Evolutionary conservation across 2,329 filamentous ascomycete genomes (phyloP), one percentile per base, ranked within the genome.

Genomic region (Xenoacremonium recifei): DNA sequence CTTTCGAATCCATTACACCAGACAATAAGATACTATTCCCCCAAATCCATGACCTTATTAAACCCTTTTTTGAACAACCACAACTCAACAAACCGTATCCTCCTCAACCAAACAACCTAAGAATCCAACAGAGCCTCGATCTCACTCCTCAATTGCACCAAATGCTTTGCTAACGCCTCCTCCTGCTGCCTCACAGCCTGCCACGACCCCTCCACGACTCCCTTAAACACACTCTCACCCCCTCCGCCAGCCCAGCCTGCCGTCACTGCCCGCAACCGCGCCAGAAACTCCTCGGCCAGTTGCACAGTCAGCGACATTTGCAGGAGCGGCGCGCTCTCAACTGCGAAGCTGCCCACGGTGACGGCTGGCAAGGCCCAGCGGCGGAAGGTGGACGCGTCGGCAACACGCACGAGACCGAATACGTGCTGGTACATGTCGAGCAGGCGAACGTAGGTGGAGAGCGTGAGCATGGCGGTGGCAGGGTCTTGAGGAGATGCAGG

Each of bases 261-360:
- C 1, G 64, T 63, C n/a, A 60, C 59, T 6, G 51, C 49, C 23
- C 65, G 58, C 18, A 70, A 61, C 21, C 63, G 59, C 21, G 50
- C 53, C 12, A 71, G 55, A 31, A 70, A 68, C 48, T 69, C 65
- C 43, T 69, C 65, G 5, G 63, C 67, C n/a, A 71, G 54, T 45
- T 69, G 66, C 21, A 70, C 58, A 3, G 67, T 68, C 16, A 71
- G 56, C 10, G 62, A 68, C 62, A 70, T 68, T 44, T 70, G 68
- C 23, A 70, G 55, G n/a, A 62, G 61, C 2, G 66, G 64, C 4
- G 66, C 62, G 11, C 66, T 63, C 34, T 66, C 63, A 13, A 71
- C 62, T 4, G 66, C 59, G 33, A 69, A 68, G 4, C 64, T 65
- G 4, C 68, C 68, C 3, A 71, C 59, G 4, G 63, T 66, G 4